Percentiles rank a stretch among this genome's conserved stretches.
Conservation (phyloP, 2,329 filamentous ascomycete genomes). For the Cordyceps sp. region DNA sequence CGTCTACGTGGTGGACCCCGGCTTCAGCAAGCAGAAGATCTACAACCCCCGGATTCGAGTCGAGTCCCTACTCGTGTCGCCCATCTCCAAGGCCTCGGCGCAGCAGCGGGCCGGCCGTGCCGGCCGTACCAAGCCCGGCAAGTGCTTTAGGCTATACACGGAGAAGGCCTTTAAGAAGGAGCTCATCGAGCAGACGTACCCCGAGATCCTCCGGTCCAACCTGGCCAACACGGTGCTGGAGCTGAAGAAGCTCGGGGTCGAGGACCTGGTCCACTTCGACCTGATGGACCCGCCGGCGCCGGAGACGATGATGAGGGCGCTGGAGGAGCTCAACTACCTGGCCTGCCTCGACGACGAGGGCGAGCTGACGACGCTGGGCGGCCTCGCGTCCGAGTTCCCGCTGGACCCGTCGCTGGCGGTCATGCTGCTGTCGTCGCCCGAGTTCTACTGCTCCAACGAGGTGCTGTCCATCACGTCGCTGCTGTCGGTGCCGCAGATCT, state of each 20-base stretch:
- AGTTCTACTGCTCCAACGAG: conserved; percentile 98
- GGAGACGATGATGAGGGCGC: conserved; percentile 92
- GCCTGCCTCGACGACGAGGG: conserved; percentile 94
- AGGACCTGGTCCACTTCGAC: conserved; percentile 95
- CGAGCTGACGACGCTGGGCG: conserved; percentile 72
- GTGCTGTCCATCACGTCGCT: conserved; percentile 89
- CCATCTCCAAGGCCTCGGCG: conserved; percentile 93
- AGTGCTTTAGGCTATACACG: conserved; percentile 94
- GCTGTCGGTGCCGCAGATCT: conserved; percentile 87
- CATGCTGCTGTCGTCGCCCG: conserved; percentile 93
- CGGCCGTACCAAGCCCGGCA: conserved; percentile 93
- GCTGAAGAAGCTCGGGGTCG: conserved; percentile 89
- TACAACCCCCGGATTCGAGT: conserved; percentile 96
- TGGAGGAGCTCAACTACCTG: conserved; percentile 95
- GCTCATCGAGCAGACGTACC: conserved; percentile 91
- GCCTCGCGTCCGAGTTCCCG: conserved; percentile 84
- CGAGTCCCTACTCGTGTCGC: conserved; percentile 91
- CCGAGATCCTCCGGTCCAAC: conserved; percentile 89
- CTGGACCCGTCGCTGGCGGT: conserved; percentile 88
- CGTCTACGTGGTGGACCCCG: conserved; percentile 97
- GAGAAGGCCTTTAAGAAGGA: conserved; percentile 95
- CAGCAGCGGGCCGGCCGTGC: conserved; percentile 97
- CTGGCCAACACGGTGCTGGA: conserved; percentile 89
- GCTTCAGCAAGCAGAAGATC: conserved; percentile 98
- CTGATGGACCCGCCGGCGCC: conserved; percentile 96